A percentile compares a stretch with the other conserved stretches of the same genome.
These are phyloP conservation scores for Crithidia bombi DNA, from an alignment of 208 protist species.

Conservation along the genomic window DNA sequence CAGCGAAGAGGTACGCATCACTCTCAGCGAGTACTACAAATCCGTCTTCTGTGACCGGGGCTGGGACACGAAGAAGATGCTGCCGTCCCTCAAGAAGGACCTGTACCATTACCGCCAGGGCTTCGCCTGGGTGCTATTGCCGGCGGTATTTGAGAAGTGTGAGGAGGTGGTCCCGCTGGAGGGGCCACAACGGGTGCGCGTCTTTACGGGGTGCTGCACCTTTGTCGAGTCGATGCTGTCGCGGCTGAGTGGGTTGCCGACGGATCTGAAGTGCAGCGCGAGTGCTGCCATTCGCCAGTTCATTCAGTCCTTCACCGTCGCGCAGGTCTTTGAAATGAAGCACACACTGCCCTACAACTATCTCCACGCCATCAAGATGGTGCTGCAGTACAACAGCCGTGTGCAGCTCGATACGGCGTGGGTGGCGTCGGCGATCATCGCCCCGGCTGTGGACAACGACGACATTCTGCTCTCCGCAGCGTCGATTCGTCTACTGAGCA, in stretches of 20 bases:
- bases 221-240: constrained; percentile 80
- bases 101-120: constrained; percentile 89
- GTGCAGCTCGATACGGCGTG: constrained; percentile 74
- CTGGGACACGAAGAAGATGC: constrained; percentile 78
- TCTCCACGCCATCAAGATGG: constrained; percentile 82
- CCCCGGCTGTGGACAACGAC: constrained; percentile 72
- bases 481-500: constrained; percentile 67
- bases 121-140: constrained; percentile 84
- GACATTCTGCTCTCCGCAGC: constrained; percentile 69
- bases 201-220: constrained; percentile 76
- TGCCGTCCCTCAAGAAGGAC: constrained; percentile 79
- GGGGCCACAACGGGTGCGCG: constrained; percentile 72
- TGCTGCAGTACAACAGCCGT: constrained; percentile 85
- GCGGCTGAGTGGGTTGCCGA: constrained; percentile 73
- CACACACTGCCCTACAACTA: constrained; percentile 85
- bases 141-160: constrained; percentile 79
- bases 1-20: constrained; percentile 82
- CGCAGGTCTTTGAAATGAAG: constrained; percentile 82
- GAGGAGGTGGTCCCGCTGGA: constrained; percentile 63
- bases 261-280: constrained; percentile 52
- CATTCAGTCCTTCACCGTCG: constrained; percentile 61
- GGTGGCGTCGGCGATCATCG: constrained; percentile 52
- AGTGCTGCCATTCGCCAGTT: constrained; percentile 57
- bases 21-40: constrained; percentile 85
- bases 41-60: constrained; percentile 91